phyloP scores from a whole-genome alignment of 1,284 basidiomycete species.

The Austropuccinia psidii region DNA sequence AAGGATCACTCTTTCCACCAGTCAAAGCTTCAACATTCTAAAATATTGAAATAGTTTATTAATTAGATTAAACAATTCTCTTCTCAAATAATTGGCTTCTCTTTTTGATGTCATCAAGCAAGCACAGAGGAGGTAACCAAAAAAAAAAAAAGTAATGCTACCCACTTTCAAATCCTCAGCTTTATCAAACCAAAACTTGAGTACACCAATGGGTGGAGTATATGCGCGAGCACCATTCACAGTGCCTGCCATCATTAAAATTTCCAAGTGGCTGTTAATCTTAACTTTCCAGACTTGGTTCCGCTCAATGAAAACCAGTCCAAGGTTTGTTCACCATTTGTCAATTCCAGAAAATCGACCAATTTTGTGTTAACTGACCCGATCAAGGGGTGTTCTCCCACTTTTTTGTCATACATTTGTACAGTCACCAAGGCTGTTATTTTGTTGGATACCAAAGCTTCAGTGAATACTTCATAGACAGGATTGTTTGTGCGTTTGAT shows the following conservation, averaged over 20 bases:
- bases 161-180: constrained; percentile 72
- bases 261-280: constrained; percentile 86
- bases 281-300: constrained; percentile 67
- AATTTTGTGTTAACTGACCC: constrained; percentile 72
- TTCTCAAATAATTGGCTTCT: too few relatives aligned
- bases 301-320: constrained; percentile 91
- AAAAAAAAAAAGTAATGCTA: not conserved
- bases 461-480: constrained; percentile 48
- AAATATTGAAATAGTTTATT: too few relatives aligned
- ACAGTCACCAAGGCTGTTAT: constrained; percentile 64
- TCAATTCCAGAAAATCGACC: constrained; percentile 61
- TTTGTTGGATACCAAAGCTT: constrained; percentile 69
- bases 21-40: constrained; percentile 47
- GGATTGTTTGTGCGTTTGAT: constrained; percentile 75
- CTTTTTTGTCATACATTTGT: constrained; percentile 51
- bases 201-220: constrained; percentile 64
- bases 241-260: constrained; percentile 81
- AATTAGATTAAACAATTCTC: too few relatives aligned
- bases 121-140: too few relatives aligned
- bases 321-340: constrained; percentile 52
- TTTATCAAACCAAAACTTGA: constrained; percentile 74
- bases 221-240: constrained; percentile 79
- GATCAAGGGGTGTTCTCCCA: constrained; percentile 62
- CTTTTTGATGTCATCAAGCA: too few relatives aligned
- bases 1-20: constrained; percentile 71